phyloP scores from a whole-genome alignment of 2,329 filamentous ascomycete species.

The Xylariaceae sp. region DNA sequence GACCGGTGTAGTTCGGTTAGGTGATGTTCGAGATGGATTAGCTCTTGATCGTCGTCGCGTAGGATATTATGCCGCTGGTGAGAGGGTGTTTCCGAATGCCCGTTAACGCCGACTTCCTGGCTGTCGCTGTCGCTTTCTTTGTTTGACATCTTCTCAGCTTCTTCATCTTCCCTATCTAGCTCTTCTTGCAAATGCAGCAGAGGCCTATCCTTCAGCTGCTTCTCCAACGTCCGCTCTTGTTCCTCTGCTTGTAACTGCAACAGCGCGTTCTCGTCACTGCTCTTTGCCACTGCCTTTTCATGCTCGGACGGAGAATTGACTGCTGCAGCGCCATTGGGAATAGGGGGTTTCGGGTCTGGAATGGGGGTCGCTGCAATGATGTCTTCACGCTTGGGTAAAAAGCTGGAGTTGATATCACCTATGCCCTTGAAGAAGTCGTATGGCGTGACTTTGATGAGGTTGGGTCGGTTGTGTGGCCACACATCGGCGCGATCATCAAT shows the following conservation, averaged over 20 bases:
- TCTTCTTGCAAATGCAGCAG: conserved; percentile 91
- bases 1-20: conserved; percentile 75
- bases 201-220: conserved; percentile 87
- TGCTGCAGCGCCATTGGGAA: conserved; percentile 20
- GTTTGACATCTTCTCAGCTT: conserved; percentile 54
- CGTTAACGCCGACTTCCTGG: conserved; percentile 42
- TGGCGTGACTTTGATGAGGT: conserved; percentile 91
- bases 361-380: conserved; percentile 47
- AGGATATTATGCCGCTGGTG: conserved; percentile 75
- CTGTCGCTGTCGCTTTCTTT: conserved; percentile 56
- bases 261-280: conserved; percentile 47
- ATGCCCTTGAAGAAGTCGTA: conserved; percentile 99
- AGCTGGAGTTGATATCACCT: conserved; percentile 98
- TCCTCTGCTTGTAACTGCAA: conserved; percentile 80
- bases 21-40: conserved; percentile 77
- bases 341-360: conserved; percentile 33
- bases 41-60: conserved; percentile 85
- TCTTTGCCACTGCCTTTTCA: conserved; percentile 29
- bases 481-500: conserved; percentile 98
- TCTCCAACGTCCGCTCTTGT: conserved; percentile 85
- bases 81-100: conserved; percentile 42
- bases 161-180: conserved; percentile 83
- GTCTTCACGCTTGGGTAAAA: conserved; percentile 79
- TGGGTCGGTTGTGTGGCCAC: conserved; percentile 88
- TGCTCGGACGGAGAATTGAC: conserved; percentile 26